Base-by-base conservation (phyloP, 257 asterid species). In the Capsicum baccatum region DNA sequence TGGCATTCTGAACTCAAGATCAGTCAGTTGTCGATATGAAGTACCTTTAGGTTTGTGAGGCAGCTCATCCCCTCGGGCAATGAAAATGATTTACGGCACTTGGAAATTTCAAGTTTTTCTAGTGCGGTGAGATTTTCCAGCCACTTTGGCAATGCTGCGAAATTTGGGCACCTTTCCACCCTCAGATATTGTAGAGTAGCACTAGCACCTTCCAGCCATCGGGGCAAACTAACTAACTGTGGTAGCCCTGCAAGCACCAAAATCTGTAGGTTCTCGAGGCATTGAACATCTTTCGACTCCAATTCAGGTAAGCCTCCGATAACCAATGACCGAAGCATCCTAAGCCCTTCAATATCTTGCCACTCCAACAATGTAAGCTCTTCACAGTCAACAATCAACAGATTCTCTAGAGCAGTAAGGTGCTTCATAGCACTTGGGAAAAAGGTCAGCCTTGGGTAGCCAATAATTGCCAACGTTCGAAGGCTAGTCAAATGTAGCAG, bases 311-410 rank as follows among this genome's bases (percentile, higher is more conserved):
- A 39, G 33, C 79, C 79, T 69, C 79, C 79, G 4, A 69, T 69
- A 39, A 69, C 55, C 55, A 69, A 11, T 42, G 55, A 69, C 33
- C 79, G 55, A 6, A 69, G 6, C 78, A 69, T 69, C 14, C 79
- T 69, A 69, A 42, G 56, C 7, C 74, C 84, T 60, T 81, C 74
- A 39, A 58, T 59, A 81, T 81, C 84, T 39, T 81, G 47, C 58
- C 71, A 59, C 11, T 59, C 73, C 42, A 58, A 59, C 59, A 81
- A 81, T 58, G 57, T 44, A 47, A 62, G 84, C 69, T 71, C 83
- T 4, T 83, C 60, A 66, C 79, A 85, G 15, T 17, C 8, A 33
- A 14, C 13, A 2, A 85, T 62, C 3, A 3, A 9, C 37, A 85
- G 68, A 8, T 60, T 50, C 42, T 71, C 54, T 13, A 81, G 59